Evolutionary conservation across 768 basidiomycete genomes (phyloP).

Genomic region (Termitomyces sp.): DNA sequence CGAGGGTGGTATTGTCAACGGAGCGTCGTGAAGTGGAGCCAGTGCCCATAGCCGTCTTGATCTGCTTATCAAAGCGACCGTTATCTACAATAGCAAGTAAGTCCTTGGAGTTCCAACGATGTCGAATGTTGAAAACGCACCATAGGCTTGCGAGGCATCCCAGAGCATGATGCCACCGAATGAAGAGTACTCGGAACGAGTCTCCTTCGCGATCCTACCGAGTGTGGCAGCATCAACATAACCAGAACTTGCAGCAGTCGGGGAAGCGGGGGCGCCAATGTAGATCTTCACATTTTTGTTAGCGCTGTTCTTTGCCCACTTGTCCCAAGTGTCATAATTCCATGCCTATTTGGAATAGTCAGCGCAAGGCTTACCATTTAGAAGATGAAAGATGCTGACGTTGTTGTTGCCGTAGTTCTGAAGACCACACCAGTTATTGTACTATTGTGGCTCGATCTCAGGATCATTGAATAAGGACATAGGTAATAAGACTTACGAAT

Average conservation of each 20-base stretch:
- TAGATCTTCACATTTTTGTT: slow-evolving; percentile 50
- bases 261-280: slow-evolving; percentile 49
- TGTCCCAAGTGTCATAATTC: slow-evolving; percentile 44
- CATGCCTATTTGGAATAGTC: slow-evolving; percentile 21
- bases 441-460: slow-evolving; percentile 1
- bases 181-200: slow-evolving; percentile 40
- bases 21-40: background rate
- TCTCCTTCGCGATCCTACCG: slow-evolving; percentile 30
- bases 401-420: slow-evolving; percentile 33
- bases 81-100: slow-evolving; percentile 21
- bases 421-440: slow-evolving; percentile 23
- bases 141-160: slow-evolving; percentile 35
- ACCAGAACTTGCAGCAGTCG: slow-evolving; percentile 43
- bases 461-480: background rate
- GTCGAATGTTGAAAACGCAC: slow-evolving; percentile 10
- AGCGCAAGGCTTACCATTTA: background rate
- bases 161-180: slow-evolving; percentile 48
- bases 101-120: background rate
- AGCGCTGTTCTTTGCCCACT: slow-evolving; percentile 47
- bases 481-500: slow-evolving; percentile 20
- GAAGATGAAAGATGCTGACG: slow-evolving; percentile 5
- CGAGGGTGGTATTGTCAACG: background rate
- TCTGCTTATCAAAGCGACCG: slow-evolving; percentile 32
- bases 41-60: slow-evolving; percentile 30
- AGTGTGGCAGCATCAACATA: slow-evolving; percentile 40